Conservation (phyloP, 148 eudicot genomes). For the Chenopodium album region DNA sequence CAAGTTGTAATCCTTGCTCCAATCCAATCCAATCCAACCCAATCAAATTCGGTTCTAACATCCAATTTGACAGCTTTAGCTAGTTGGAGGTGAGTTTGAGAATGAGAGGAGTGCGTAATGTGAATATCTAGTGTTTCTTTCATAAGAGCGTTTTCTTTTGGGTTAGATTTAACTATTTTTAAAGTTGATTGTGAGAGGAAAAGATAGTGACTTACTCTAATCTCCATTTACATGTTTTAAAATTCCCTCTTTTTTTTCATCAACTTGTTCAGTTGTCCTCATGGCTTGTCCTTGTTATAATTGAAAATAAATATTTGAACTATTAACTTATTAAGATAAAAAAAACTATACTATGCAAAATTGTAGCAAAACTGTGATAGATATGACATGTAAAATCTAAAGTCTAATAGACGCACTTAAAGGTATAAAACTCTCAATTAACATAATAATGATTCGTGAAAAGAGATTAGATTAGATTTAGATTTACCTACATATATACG, state of each 20-base stretch:
- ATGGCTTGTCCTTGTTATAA: not conserved
- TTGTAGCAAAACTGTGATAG: no score
- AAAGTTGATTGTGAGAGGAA: conserved; percentile 16
- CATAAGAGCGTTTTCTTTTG: not conserved
- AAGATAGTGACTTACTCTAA: conserved; percentile 19
- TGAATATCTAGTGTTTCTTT: conserved; percentile 7
- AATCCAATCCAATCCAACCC: no score
- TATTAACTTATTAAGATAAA: not conserved
- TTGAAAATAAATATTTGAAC: not conserved
- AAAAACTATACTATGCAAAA: not conserved
- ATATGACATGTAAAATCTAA: no score
- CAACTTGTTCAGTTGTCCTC: not conserved
- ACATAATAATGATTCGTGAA: no score
- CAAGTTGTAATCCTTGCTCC: not conserved
- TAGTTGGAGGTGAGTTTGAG: conserved; percentile 5
- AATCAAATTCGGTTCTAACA: not conserved
- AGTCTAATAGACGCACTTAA: not conserved
- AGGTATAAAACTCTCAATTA: not conserved
- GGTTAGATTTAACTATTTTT: conserved; percentile 2
- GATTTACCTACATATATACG: no score
- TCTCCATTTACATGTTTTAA: not conserved
- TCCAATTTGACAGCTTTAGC: no score
- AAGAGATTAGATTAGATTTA: no score
- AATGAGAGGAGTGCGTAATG: not conserved
- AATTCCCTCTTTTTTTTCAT: not conserved